Percentiles rank a stretch among this genome's conserved stretches.
Evolutionary conservation across 257 asterid species (phyloP).

Genomic region (Scutellaria baicalensis): DNA sequence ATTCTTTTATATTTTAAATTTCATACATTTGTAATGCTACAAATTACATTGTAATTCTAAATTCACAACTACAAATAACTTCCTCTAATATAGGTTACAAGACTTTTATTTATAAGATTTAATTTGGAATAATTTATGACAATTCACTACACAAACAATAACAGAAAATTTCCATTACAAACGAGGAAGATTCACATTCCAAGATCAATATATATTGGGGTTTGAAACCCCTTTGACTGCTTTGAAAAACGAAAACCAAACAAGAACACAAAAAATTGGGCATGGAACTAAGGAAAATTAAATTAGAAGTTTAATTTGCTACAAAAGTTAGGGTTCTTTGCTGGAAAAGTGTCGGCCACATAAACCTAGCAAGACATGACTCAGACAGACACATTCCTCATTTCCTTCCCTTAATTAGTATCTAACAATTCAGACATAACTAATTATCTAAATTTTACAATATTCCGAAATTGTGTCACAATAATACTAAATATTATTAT

Average conservation of each 20-base stretch:
- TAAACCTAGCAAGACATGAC: slow-evolving; percentile 19
- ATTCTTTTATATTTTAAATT: too few relatives aligned
- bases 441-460: background rate
- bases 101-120: too few relatives aligned
- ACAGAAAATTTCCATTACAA: too few relatives aligned
- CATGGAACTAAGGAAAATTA: slow-evolving; percentile 17
- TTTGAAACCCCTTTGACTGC: slow-evolving; percentile 27
- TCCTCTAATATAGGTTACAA: too few relatives aligned
- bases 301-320: slow-evolving; percentile 1
- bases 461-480: background rate
- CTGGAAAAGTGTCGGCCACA: slow-evolving; percentile 50
- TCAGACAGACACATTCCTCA: slow-evolving; percentile 40
- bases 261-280: background rate
- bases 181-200: background rate
- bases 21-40: too few relatives aligned
- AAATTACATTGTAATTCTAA: too few relatives aligned
- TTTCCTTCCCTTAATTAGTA: slow-evolving; percentile 33
- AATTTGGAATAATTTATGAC: too few relatives aligned
- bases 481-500: too few relatives aligned
- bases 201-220: background rate
- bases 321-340: slow-evolving; percentile 33
- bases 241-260: slow-evolving; percentile 10
- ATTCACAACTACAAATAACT: too few relatives aligned
- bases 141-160: too few relatives aligned
- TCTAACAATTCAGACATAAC: background rate